phyloP scores from a whole-genome alignment of 75 land plant genomes.

The Cupressus sempervirens region DNA sequence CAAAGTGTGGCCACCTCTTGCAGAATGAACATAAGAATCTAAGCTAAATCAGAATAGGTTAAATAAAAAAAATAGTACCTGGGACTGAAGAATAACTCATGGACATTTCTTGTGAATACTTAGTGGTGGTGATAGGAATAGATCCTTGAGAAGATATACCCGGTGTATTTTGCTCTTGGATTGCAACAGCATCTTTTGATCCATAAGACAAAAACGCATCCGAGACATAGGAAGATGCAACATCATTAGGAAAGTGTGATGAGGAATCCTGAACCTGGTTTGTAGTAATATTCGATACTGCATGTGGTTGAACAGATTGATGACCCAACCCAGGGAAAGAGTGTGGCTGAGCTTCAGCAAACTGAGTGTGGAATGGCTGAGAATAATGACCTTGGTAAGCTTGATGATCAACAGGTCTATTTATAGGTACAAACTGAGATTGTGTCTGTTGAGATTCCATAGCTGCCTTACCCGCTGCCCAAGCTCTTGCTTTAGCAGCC shows the following conservation, averaged over 20 bases:
- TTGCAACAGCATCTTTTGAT: slow-evolving; percentile 21
- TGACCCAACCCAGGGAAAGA: slow-evolving; percentile 20
- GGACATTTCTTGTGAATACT: slow-evolving; percentile 73
- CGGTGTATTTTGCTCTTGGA: slow-evolving; percentile 13
- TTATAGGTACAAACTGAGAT: slow-evolving; percentile 22
- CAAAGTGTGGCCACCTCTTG: not conserved
- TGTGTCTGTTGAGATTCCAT: slow-evolving; percentile 41
- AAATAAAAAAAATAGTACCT: slow-evolving; percentile 39
- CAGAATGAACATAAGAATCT: not conserved
- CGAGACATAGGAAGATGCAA: slow-evolving; percentile 23
- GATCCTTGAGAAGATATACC: slow-evolving; percentile 21
- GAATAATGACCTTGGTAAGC: slow-evolving; percentile 38
- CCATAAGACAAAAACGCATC: slow-evolving; percentile 20
- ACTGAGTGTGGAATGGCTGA: slow-evolving; percentile 19
- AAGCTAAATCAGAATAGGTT: not conserved
- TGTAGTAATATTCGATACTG: slow-evolving; percentile 3
- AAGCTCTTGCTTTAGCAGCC: slow-evolving; percentile 70
- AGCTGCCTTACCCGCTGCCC: slow-evolving; percentile 63
- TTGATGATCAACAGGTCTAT: slow-evolving; percentile 30
- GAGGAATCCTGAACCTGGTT: slow-evolving; percentile 19
- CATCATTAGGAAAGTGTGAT: slow-evolving; percentile 15
- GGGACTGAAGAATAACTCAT: slow-evolving; percentile 67
- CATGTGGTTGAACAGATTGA: slow-evolving; percentile 8
- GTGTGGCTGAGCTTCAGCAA: slow-evolving; percentile 24
- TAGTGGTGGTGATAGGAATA: slow-evolving; percentile 18